A percentile compares a stretch with the other conserved stretches of the same genome.
Evolutionary conservation across 768 basidiomycete species (phyloP).

Genomic region (Lactifluus pinguis): DNA sequence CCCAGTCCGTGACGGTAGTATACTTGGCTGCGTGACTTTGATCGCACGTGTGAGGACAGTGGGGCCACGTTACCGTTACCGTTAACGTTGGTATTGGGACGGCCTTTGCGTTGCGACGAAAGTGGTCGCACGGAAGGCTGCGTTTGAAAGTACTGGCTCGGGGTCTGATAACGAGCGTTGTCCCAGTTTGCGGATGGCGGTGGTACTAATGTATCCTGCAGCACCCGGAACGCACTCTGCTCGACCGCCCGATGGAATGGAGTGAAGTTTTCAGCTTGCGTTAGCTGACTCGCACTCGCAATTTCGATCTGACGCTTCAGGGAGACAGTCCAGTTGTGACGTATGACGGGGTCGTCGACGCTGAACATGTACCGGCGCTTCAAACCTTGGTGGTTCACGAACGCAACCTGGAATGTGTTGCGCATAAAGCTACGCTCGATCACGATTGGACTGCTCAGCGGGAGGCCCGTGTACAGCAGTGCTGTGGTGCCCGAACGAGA

Average conservation of each 20-base stretch:
- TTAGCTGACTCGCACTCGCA: conserved; percentile 27
- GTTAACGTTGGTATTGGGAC: conserved; percentile 9
- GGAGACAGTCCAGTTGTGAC: conserved; percentile 64
- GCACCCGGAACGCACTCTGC: conserved; percentile 67
- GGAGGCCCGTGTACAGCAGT: conserved; percentile 70
- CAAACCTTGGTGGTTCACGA: conserved; percentile 52
- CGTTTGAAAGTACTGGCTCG: conserved; percentile 29
- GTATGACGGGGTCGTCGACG: conserved; percentile 68
- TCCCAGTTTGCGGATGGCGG: conserved; percentile 16
- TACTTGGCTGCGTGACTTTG: conserved; percentile 61
- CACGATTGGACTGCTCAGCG: conserved; percentile 64
- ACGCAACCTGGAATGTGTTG: conserved; percentile 91
- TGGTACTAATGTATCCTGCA: conserved; percentile 75
- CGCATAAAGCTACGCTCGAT: conserved; percentile 95
- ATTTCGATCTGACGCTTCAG: conserved; percentile 58
- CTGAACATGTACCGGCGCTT: conserved; percentile 95
- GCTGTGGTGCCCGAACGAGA: conserved; percentile 79
- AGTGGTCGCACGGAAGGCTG: conserved; percentile 20
- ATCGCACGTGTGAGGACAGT: conserved; percentile 38
- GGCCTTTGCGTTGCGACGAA: conserved; percentile 21
- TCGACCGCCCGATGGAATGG: conserved; percentile 60
- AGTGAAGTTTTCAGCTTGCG: conserved; percentile 24
- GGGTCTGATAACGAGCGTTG: conserved; percentile 17
- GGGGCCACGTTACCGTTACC: conserved; percentile 8
- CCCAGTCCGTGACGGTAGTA: conserved; percentile 59